These are phyloP conservation scores for Meripilus lineatus DNA, from an alignment of 1,284 basidiomycete genomes.

Conservation along the genomic window DNA sequence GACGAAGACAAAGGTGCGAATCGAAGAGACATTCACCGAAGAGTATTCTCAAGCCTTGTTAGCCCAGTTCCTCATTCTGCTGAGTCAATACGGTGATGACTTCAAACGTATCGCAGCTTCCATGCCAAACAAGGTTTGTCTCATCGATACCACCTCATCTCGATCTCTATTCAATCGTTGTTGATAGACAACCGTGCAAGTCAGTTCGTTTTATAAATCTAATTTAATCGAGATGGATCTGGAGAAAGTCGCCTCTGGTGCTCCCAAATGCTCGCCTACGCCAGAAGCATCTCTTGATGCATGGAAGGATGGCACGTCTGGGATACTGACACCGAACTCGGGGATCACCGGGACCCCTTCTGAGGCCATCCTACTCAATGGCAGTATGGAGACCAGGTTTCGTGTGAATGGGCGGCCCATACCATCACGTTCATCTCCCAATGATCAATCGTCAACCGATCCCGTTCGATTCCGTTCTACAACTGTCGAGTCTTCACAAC, in stretches of 20 bases:
- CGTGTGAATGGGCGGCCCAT: constrained; percentile 2
- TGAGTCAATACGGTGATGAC: constrained; percentile 68
- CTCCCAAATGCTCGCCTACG: constrained; percentile 30
- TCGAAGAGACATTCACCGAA: constrained; percentile 20
- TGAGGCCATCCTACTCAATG: neutral
- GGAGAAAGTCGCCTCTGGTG: constrained; percentile 31
- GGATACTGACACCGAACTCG: constrained; percentile 14
- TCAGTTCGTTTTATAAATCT: constrained; percentile 60
- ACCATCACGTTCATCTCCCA: neutral
- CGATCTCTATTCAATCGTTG: constrained; percentile 4
- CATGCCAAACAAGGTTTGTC: constrained; percentile 67
- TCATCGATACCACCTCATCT: neutral
- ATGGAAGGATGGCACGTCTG: constrained; percentile 11
- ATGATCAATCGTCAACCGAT: constrained; percentile 1
- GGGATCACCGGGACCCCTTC: constrained; percentile 5
- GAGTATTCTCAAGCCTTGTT: constrained; percentile 36
- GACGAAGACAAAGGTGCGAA: constrained; percentile 52
- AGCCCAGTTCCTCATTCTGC: constrained; percentile 60
- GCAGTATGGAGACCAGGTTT: constrained; percentile 8
- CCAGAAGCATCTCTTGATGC: constrained; percentile 19
- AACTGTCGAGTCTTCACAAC: constrained; percentile 6
- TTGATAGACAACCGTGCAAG: constrained; percentile 68
- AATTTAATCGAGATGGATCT: constrained; percentile 44
- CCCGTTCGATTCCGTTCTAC: constrained; percentile 11
- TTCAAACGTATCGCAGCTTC: constrained; percentile 71